Evolutionary conservation across 2,329 filamentous ascomycete genomes (phyloP), one percentile per base, ranked within the genome.

Genomic region (Penicillium sp.): DNA sequence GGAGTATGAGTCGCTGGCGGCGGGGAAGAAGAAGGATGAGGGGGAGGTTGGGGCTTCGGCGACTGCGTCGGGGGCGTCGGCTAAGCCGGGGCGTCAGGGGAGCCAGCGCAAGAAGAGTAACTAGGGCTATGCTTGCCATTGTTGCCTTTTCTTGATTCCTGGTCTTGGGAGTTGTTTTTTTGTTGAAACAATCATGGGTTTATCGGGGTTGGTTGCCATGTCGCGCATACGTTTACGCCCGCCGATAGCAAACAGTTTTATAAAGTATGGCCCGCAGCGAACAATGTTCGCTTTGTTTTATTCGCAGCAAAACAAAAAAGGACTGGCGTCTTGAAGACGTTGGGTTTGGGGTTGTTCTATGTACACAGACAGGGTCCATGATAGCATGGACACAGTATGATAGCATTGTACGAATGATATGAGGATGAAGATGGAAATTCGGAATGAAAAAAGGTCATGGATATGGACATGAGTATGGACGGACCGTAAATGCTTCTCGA

Each of bases 1-100:
- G 74, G 93, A 97, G 76, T 83, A 85, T 57, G 86, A 86, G 71
- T 84, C 86, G 73, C 83, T 89, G 45, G 62, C 63, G 17, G 48
- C 20, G 7, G 63, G 52, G 14, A 65, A 66, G 64, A 85, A 88
- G 67, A 75, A 81, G 20, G 57, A 54, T 20, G 62, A 64, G 45
- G 56, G 52, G 41, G 64, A 62, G 43, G 49, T 25, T 15, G 57
- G 45, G 4, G 38, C 35, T 15, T 50, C 55, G 17, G 47, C 57
- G 12, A 45, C 54, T 25, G 28, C 65, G 14, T 60, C 62, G 1
- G 63, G 57, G 17, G 28, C 58, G 28, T 57, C 64, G 10, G 48
- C 60, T 48, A 66, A 66, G 62, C 43, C 62, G 1, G 59, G 61
- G 50, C 62, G 62, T 6, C 57, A 63, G 56, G 61, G 56, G 15